A percentile compares a stretch with the other conserved stretches of the same genome.
These are phyloP conservation scores for Mortierella sp. DNA, from an alignment of 371 early-diverging fungal species.

Conservation along the genomic window DNA sequence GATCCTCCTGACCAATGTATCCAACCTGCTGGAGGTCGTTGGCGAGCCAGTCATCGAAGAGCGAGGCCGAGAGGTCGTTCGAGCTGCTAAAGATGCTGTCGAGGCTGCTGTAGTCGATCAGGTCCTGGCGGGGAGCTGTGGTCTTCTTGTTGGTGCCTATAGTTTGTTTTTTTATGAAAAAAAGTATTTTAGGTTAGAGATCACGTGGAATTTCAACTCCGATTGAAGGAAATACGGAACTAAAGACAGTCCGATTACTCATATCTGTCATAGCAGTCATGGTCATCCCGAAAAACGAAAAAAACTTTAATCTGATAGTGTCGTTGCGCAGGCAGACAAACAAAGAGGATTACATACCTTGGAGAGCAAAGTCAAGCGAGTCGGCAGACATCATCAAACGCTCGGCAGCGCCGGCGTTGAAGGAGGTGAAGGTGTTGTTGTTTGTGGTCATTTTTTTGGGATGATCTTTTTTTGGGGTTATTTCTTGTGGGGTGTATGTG, in stretches of 20 bases:
- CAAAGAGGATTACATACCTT: slow-evolving; percentile 33
- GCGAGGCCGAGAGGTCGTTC: slow-evolving; percentile 37
- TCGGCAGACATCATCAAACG: slow-evolving; percentile 55
- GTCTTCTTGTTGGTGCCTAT: slow-evolving; percentile 26
- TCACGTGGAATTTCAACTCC: neutral
- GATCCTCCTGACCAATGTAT: slow-evolving; percentile 28
- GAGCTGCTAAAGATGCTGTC: slow-evolving; percentile 31
- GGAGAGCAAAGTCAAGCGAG: slow-evolving; percentile 52
- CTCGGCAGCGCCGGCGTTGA: slow-evolving; percentile 45
- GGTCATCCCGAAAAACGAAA: slow-evolving; percentile 3
- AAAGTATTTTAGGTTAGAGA: neutral
- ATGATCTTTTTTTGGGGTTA: slow-evolving; percentile 13
- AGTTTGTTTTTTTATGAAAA: neutral
- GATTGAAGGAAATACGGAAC: neutral
- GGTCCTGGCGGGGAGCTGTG: slow-evolving; percentile 18
- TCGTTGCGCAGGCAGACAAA: neutral
- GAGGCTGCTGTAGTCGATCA: slow-evolving; percentile 36
- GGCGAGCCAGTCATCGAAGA: slow-evolving; percentile 57
- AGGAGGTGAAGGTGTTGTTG: slow-evolving; percentile 22
- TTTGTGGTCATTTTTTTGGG: slow-evolving; percentile 40
- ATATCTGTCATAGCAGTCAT: slow-evolving; percentile 34
- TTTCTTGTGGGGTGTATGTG: neutral
- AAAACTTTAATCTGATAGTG: neutral
- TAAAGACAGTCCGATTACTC: slow-evolving; percentile 49
- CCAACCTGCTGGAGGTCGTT: slow-evolving; percentile 51